Evolutionary conservation across 2,329 filamentous ascomycete species (phyloP).

Genomic region (Didymella sp.): DNA sequence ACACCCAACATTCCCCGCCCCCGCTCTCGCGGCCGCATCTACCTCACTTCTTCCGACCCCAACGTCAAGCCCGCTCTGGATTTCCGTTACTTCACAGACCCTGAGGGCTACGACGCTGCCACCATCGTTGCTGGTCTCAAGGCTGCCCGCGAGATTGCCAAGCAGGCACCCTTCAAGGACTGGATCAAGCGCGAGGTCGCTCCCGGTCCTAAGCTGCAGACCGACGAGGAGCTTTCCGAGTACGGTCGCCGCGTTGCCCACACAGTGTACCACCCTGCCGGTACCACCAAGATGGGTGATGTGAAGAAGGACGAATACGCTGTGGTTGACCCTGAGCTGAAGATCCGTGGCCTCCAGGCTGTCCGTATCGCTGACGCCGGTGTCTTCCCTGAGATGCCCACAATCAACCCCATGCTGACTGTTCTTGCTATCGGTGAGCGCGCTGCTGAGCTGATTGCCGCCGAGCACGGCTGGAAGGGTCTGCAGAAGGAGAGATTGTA

Average conservation of each 20-base stretch:
- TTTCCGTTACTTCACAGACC: constrained; percentile 89
- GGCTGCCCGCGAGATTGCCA: constrained; percentile 76
- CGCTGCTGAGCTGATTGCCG: constrained; percentile 81
- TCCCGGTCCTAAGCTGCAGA: constrained; percentile 74
- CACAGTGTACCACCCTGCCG: constrained; percentile 89
- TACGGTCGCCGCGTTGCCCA: constrained; percentile 83
- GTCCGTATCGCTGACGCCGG: constrained; percentile 85
- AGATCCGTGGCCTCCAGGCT: constrained; percentile 73
- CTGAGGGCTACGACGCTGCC: constrained; percentile 82
- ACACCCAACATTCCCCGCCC: constrained; percentile 89
- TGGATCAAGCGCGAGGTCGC: constrained; percentile 86
- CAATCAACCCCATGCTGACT: constrained; percentile 90
- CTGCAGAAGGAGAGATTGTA: constrained; percentile 63
- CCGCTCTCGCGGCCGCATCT: constrained; percentile 77
- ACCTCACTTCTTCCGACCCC: constrained; percentile 77
- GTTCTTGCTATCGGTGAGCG: constrained; percentile 84
- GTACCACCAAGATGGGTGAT: constrained; percentile 90
- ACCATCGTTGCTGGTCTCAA: constrained; percentile 80
- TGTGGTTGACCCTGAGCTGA: constrained; percentile 79
- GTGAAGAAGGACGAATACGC: constrained; percentile 70
- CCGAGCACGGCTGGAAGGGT: constrained; percentile 72
- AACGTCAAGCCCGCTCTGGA: constrained; percentile 81
- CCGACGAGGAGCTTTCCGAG: constrained; percentile 80
- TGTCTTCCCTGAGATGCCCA: constrained; percentile 86
- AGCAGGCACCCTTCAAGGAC: constrained; percentile 77